These are phyloP conservation scores for Naegleria fowleri DNA, from an alignment of 208 protist species.

Conservation along the genomic window DNA sequence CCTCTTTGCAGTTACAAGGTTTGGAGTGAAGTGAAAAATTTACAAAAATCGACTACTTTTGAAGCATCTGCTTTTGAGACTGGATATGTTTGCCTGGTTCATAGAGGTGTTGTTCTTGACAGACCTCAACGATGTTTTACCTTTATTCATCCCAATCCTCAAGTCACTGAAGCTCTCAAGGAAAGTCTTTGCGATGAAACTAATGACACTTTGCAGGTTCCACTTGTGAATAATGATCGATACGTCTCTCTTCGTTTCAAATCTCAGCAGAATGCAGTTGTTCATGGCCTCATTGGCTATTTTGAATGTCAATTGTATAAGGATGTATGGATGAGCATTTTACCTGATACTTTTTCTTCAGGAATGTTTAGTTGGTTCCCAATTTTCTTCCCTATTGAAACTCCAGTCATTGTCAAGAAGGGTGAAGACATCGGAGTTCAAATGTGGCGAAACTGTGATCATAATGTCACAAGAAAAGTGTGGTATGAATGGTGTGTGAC, in stretches of 20 bases:
- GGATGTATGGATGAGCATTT: constrained; percentile 60
- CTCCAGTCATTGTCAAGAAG: constrained; percentile 47
- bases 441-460: constrained; percentile 37
- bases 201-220: background rate
- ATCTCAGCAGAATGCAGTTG: constrained; percentile 30
- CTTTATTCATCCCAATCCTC: constrained; percentile 65
- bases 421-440: constrained; percentile 41
- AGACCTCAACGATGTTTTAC: constrained; percentile 53
- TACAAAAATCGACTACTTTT: background rate
- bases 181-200: background rate
- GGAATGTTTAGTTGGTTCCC: constrained; percentile 87
- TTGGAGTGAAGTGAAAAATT: constrained; percentile 55
- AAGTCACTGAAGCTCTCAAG: background rate
- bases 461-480: constrained; percentile 42
- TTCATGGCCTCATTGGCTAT: constrained; percentile 78
- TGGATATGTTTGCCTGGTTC: constrained; percentile 74
- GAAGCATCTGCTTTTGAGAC: constrained; percentile 58
- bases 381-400: constrained; percentile 62
- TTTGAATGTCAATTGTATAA: constrained; percentile 70
- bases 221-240: constrained; percentile 30
- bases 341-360: constrained; percentile 22
- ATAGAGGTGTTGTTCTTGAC: constrained; percentile 44
- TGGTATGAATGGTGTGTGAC: constrained; percentile 81
- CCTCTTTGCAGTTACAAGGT: constrained; percentile 58
- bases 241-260: constrained; percentile 31